These are phyloP conservation scores for Aristolochia contorta DNA, from an alignment of 164 flowering plant species.

Conservation along the genomic window DNA sequence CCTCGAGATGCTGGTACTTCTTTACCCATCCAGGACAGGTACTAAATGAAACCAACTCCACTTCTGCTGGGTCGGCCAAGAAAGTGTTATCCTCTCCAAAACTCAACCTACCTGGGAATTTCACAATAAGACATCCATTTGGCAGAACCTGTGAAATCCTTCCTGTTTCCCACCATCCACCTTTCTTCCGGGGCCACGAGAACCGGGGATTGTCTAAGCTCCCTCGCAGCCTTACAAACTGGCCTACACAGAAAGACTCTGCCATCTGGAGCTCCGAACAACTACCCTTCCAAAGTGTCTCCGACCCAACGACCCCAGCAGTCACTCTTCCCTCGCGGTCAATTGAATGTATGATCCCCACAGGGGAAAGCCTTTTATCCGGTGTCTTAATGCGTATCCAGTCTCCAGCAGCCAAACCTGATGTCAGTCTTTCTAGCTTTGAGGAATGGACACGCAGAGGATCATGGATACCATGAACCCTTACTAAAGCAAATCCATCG, in stretches of 20 bases:
- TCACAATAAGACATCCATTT: slow-evolving; percentile 63
- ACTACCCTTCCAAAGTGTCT: slow-evolving; percentile 70
- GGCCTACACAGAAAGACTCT: slow-evolving; percentile 59
- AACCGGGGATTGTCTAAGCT: slow-evolving; percentile 62
- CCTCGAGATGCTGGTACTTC: slow-evolving; percentile 89
- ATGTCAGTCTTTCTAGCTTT: slow-evolving; percentile 66
- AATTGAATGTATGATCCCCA: slow-evolving; percentile 77
- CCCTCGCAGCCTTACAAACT: slow-evolving; percentile 68
- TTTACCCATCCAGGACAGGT: slow-evolving; percentile 46
- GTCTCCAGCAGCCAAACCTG: slow-evolving; percentile 79
- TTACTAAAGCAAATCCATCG: slow-evolving; percentile 56
- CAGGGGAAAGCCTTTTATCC: slow-evolving; percentile 61
- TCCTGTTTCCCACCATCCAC: slow-evolving; percentile 70
- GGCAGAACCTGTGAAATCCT: slow-evolving; percentile 41
- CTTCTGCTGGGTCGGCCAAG: slow-evolving; percentile 91
- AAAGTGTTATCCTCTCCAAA: slow-evolving; percentile 30
- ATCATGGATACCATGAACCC: slow-evolving; percentile 79
- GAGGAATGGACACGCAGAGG: slow-evolving; percentile 59
- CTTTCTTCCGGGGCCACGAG: slow-evolving; percentile 64
- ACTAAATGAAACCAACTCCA: slow-evolving; percentile 56
- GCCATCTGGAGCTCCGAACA: slow-evolving; percentile 74
- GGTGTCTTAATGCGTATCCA: slow-evolving; percentile 76
- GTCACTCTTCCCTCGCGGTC: slow-evolving; percentile 54
- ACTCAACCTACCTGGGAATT: slow-evolving; percentile 58
- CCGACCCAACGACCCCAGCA: slow-evolving; percentile 63